Percentiles rank a stretch among this genome's conserved stretches.
These are phyloP conservation scores for Mycothermus thermophilus DNA, from an alignment of 495 filamentous ascomycete species.

Conservation along the genomic window DNA sequence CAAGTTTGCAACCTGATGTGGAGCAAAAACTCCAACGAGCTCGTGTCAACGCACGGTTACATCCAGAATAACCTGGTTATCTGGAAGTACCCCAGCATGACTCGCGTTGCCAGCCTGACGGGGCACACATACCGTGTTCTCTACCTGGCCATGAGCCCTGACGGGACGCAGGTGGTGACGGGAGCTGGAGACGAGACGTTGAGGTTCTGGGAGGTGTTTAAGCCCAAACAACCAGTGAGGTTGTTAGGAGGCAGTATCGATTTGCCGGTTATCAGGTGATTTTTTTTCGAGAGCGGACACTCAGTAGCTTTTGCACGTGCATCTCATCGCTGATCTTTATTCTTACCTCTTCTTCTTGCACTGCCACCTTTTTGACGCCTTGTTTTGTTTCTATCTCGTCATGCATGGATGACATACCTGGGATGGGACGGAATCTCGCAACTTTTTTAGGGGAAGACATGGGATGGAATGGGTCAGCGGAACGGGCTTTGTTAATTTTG, in stretches of 20 bases:
- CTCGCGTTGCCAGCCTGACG: constrained; percentile 83
- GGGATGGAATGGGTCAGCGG: too few relatives aligned
- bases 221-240: constrained; percentile 3
- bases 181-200: constrained; percentile 94
- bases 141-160: constrained; percentile 93
- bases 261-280: constrained; percentile 4
- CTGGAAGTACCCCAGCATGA: constrained; percentile 98
- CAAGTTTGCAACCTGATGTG: constrained; percentile 96
- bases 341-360: too few relatives aligned
- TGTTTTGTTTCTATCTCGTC: too few relatives aligned
- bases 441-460: too few relatives aligned
- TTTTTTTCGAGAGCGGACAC: too few relatives aligned
- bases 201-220: constrained; percentile 90
- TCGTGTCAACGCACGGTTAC: constrained; percentile 96
- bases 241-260: constrained; percentile 3
- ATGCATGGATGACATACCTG: too few relatives aligned
- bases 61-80: constrained; percentile 95
- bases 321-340: too few relatives aligned
- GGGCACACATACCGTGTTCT: constrained; percentile 94
- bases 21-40: constrained; percentile 90
- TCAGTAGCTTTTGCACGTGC: too few relatives aligned
- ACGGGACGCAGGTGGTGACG: constrained; percentile 85
- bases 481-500: too few relatives aligned
- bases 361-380: too few relatives aligned
- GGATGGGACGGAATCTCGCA: too few relatives aligned